phyloP scores from a whole-genome alignment of 2,329 filamentous ascomycete genomes.

The Nigrospora osmanthi region DNA sequence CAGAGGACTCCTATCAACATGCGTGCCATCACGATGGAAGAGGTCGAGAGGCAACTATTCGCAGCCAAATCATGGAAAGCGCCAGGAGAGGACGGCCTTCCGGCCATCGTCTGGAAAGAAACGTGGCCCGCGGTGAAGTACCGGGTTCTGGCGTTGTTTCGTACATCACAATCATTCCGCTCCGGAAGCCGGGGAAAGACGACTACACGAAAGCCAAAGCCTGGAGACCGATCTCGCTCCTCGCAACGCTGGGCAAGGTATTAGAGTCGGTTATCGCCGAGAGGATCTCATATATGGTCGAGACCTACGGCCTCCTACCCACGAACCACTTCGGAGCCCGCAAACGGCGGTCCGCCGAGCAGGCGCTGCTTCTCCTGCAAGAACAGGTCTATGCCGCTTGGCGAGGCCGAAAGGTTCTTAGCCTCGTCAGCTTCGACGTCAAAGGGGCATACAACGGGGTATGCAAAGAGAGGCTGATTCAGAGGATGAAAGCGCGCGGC shows the following conservation, averaged over 20 bases:
- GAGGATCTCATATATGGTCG: constrained; percentile 18
- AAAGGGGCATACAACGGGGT: constrained; percentile 32
- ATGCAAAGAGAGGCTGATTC: constrained; percentile 19
- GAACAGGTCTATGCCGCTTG: constrained; percentile 17
- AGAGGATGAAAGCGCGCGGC: constrained; percentile 10
- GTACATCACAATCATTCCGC: constrained; percentile 15
- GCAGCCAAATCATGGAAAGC: constrained; percentile 13
- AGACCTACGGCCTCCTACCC: constrained; percentile 20
- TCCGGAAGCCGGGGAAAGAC: constrained; percentile 17
- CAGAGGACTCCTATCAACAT: constrained; percentile 6
- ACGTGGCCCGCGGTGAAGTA: background rate
- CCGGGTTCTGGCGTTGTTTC: constrained; percentile 8
- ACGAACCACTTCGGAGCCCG: constrained; percentile 27
- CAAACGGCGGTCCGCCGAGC: constrained; percentile 23
- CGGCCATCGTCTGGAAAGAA: constrained; percentile 5
- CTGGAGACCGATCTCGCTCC: constrained; percentile 17
- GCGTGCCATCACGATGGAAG: constrained; percentile 11
- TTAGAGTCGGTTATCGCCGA: constrained; percentile 14
- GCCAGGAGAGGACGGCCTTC: constrained; percentile 10
- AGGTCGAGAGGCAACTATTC: constrained; percentile 11
- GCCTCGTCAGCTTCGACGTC: constrained; percentile 28
- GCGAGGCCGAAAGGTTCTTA: constrained; percentile 16
- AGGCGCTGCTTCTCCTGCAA: constrained; percentile 22
- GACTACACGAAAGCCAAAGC: constrained; percentile 17
- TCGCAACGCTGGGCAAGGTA: constrained; percentile 16